Conservation (phyloP, 768 basidiomycete species). For the Lentinula raphanica region DNA sequence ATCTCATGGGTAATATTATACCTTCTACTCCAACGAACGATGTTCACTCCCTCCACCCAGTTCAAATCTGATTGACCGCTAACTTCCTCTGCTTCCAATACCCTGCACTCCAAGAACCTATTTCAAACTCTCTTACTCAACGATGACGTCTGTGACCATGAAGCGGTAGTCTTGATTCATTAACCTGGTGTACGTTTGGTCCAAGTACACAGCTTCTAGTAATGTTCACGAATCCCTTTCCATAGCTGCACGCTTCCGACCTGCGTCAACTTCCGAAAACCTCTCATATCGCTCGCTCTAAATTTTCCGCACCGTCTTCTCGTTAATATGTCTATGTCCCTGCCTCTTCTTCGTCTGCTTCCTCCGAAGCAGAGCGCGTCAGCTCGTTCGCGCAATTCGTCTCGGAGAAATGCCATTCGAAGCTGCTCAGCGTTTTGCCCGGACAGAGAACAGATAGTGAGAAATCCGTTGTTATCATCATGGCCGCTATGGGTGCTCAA, state of each 20-base stretch:
- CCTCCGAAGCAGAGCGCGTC: slow-evolving; percentile 15
- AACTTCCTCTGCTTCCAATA: slow-evolving; percentile 14
- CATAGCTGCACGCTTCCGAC: slow-evolving; percentile 73
- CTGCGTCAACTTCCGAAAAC: slow-evolving; percentile 53
- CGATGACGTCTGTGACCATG: slow-evolving; percentile 53
- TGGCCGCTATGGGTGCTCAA: slow-evolving; percentile 38
- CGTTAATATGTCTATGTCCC: slow-evolving; percentile 61
- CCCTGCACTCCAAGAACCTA: slow-evolving; percentile 27
- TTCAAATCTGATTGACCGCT: slow-evolving; percentile 42
- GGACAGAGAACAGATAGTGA: slow-evolving; percentile 29
- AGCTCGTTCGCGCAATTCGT: slow-evolving; percentile 38
- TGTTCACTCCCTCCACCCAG: slow-evolving; percentile 27
- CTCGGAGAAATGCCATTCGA: slow-evolving; percentile 49
- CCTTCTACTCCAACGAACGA: background rate
- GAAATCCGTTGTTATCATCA: slow-evolving; percentile 52
- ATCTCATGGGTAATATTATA: slow-evolving; percentile 45
- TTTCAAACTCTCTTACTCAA: slow-evolving; percentile 39
- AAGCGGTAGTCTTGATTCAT: slow-evolving; percentile 62
- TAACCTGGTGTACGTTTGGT: slow-evolving; percentile 60
- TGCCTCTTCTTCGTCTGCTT: slow-evolving; percentile 14
- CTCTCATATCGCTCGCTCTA: slow-evolving; percentile 40
- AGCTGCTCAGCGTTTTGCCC: slow-evolving; percentile 36
- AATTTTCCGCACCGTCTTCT: slow-evolving; percentile 48
- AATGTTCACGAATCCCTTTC: no score
- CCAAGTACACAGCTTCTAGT: no score